Evolutionary conservation across 352 stramenopile genomes (phyloP).

Genomic region (Pythium graminicola): DNA sequence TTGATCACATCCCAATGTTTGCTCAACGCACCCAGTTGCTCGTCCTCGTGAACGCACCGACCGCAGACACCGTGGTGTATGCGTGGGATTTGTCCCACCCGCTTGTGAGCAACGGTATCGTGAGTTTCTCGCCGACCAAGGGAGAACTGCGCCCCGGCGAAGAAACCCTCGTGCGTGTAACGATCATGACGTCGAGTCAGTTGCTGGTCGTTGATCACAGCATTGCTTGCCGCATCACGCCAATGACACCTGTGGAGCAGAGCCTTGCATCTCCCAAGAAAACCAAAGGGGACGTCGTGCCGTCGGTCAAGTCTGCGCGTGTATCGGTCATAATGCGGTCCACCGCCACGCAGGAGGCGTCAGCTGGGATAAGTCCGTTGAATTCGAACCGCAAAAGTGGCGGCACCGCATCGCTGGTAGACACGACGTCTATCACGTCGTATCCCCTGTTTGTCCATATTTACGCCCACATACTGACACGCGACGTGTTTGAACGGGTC

Average conservation of each 20-base stretch:
- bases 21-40: slow-evolving; percentile 40
- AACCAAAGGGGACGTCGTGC: not conserved
- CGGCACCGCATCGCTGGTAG: not conserved
- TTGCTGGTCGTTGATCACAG: slow-evolving; percentile 61
- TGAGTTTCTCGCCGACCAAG: slow-evolving; percentile 43
- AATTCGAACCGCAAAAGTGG: not conserved
- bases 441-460: slow-evolving; percentile 44
- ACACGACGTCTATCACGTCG: not conserved
- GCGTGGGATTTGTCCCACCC: slow-evolving; percentile 56
- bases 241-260: not conserved
- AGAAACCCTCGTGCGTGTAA: slow-evolving; percentile 48
- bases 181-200: slow-evolving; percentile 32
- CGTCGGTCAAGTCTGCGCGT: slow-evolving; percentile 1
- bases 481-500: slow-evolving; percentile 39
- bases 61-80: slow-evolving; percentile 27
- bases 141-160: slow-evolving; percentile 45
- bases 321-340: slow-evolving; percentile 53
- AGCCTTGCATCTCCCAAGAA: slow-evolving; percentile 1
- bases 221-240: slow-evolving; percentile 43
- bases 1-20: slow-evolving; percentile 54
- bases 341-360: slow-evolving; percentile 50
- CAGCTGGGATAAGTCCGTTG: not conserved
- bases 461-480: slow-evolving; percentile 51
- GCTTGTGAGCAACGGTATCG: slow-evolving; percentile 37
- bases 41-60: slow-evolving; percentile 37